Evolutionary conservation across 257 asterid genomes (phyloP).

Genomic region (Plantago ovata): DNA sequence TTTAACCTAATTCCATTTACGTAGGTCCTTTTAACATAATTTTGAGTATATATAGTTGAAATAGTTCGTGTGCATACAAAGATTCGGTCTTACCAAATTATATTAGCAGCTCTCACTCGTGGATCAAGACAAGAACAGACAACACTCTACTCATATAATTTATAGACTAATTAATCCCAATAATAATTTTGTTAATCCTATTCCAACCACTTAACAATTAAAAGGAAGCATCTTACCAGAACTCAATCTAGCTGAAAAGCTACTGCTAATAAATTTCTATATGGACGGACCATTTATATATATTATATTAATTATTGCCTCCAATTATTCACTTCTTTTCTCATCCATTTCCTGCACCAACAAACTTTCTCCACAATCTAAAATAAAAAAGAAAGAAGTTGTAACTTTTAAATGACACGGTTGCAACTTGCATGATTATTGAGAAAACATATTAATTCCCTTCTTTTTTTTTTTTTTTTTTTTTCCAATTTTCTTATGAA

Average conservation of each 20-base stretch:
- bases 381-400: no score
- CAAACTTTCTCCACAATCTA: no score
- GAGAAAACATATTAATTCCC: no score
- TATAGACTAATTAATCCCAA: not conserved
- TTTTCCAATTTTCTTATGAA: no score
- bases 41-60: not conserved
- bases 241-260: slow-evolving; percentile 1
- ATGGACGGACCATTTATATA: no score
- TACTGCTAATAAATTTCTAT: no score
- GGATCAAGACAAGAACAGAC: no score
- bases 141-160: slow-evolving; percentile 6
- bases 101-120: not conserved
- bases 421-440: slow-evolving; percentile 13
- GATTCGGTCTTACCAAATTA: slow-evolving; percentile 25
- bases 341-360: no score
- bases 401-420: slow-evolving; percentile 7
- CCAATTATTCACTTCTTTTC: not conserved
- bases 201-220: slow-evolving; percentile 29
- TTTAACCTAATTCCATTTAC: no score
- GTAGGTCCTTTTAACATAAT: not conserved
- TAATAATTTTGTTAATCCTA: not conserved
- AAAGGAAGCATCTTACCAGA: slow-evolving; percentile 25
- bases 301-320: no score
- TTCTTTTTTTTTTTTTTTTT: no score
- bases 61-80: slow-evolving; percentile 14